phyloP scores from a whole-genome alignment of 805 yeast species.

The Ogataea wickerhamii region DNA sequence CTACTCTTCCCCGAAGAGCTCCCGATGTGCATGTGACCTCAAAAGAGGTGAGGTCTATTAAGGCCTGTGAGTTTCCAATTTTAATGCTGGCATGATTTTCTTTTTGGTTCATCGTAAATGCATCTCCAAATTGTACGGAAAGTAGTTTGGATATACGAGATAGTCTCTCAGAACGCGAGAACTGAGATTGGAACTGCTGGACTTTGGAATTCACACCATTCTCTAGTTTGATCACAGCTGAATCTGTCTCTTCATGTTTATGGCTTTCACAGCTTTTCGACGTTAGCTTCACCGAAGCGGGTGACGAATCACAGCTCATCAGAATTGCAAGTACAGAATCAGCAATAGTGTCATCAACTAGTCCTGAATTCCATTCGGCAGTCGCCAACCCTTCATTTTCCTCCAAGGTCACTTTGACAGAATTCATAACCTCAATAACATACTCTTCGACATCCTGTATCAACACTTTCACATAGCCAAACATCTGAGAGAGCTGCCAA shows the following conservation, averaged over 20 bases:
- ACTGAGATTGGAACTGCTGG: conserved; percentile 28
- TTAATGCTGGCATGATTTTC: conserved; percentile 52
- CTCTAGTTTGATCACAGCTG: conserved; percentile 6
- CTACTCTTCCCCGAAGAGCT: conserved; percentile 77
- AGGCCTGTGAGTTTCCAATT: conserved; percentile 75
- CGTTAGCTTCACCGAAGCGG: conserved; percentile 88
- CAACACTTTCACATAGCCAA: conserved; percentile 71
- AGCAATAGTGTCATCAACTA: conserved; percentile 89
- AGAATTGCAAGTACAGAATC: conserved; percentile 89
- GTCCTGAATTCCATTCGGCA: conserved; percentile 87
- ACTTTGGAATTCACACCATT: background rate
- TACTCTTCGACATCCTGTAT: conserved; percentile 51
- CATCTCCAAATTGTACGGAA: conserved; percentile 84
- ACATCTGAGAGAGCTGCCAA: conserved; percentile 95
- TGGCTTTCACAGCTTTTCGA: conserved; percentile 46
- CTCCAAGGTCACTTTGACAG: conserved; percentile 48
- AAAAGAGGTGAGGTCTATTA: conserved; percentile 59
- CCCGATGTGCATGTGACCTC: conserved; percentile 68
- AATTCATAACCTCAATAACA: conserved; percentile 60
- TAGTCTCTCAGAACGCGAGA: conserved; percentile 38
- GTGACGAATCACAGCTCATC: conserved; percentile 88
- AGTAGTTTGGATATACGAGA: conserved; percentile 60
- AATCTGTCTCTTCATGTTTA: conserved; percentile 14
- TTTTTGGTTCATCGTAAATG: conserved; percentile 45
- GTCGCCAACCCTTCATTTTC: conserved; percentile 47